These are phyloP conservation scores for Apophysomyces ossiformis DNA, from an alignment of 371 early-diverging fungal genomes.

Conservation along the genomic window DNA sequence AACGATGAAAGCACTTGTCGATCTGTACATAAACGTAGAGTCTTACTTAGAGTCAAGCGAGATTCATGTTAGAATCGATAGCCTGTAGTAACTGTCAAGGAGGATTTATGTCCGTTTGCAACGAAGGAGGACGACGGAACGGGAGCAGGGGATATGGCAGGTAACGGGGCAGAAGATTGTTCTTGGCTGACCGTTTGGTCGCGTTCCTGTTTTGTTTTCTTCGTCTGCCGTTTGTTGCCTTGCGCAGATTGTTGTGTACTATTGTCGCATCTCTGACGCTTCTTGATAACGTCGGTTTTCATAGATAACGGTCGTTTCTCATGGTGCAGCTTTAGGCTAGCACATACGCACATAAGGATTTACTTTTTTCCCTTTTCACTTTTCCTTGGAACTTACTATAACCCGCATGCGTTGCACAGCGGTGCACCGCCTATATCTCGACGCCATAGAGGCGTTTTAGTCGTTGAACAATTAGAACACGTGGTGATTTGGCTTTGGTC, in stretches of 20 bases:
- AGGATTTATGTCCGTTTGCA: neutral
- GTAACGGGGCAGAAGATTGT: conserved; percentile 9
- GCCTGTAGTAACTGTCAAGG: neutral
- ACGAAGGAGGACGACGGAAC: neutral
- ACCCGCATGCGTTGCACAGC: conserved; percentile 94
- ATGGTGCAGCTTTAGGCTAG: conserved; percentile 28
- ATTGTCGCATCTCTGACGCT: conserved; percentile 72
- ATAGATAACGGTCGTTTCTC: conserved; percentile 61
- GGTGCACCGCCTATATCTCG: conserved; percentile 74
- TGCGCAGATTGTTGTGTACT: neutral
- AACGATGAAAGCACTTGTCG: neutral
- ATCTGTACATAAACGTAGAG: neutral
- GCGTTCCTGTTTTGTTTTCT: neutral
- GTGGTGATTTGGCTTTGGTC: conserved; percentile 34
- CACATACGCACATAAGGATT: neutral
- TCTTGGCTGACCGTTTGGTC: neutral
- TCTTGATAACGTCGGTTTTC: conserved; percentile 81
- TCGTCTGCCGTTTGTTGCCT: neutral
- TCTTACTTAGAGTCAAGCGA: neutral
- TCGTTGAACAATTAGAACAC: conserved; percentile 87
- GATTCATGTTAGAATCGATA: neutral
- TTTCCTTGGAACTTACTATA: conserved; percentile 66
- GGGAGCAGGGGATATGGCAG: conserved; percentile 16
- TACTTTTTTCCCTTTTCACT: neutral
- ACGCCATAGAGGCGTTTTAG: conserved; percentile 92